Base-by-base conservation (phyloP, 345 rosid species). In the Corymbia maculata region DNA sequence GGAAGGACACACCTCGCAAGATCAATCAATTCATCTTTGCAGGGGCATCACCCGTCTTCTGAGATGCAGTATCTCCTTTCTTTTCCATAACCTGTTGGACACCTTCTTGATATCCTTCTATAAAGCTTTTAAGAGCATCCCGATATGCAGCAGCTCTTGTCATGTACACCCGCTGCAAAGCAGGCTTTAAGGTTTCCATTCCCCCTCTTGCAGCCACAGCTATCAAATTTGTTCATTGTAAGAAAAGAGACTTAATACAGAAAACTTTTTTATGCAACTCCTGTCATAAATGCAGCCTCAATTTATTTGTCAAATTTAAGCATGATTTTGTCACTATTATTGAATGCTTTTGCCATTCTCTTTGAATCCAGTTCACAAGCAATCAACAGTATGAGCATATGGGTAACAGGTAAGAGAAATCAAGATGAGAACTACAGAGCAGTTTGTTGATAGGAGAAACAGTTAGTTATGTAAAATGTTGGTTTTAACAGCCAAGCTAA, bases 131-230 rank as follows among this genome's bases (percentile, higher is more conserved):
- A 59, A 97, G 95, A 90, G 97, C 98, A 91, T 98, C 98, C 93
- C 93, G 94, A 85, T 94, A 98, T 8, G 97, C 94, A 87, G 98
- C 96, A 86, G 96, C 98, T 90, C 97, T 93, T 28, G 96, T 97
- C 98, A 96, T 95, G 96, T 95, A 97, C 55, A 98, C 86, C 85
- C 96, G 94, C 89, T 97, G 99, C 93, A 95, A 94, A 85, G 98
- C 97, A 87, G 98, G 98, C 92, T 95, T 92, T 87, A 97, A 87
- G 42, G 98, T 95, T 94, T 95, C 98, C 96, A 95, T 95, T 47
- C 98, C 99, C 87, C 99, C 98, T 91, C 94, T 94, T 52, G 98
- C 98, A 92, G 98, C 99, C 88, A 97, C 95, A 86, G 95, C 99
- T 97, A 89, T 89, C 51, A 91, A 75, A 75, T 75, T 75, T 75